Evolutionary conservation across 768 basidiomycete genomes (phyloP), one percentile per base, ranked within the genome.

Genomic region (Paxillus rubicundulus): DNA sequence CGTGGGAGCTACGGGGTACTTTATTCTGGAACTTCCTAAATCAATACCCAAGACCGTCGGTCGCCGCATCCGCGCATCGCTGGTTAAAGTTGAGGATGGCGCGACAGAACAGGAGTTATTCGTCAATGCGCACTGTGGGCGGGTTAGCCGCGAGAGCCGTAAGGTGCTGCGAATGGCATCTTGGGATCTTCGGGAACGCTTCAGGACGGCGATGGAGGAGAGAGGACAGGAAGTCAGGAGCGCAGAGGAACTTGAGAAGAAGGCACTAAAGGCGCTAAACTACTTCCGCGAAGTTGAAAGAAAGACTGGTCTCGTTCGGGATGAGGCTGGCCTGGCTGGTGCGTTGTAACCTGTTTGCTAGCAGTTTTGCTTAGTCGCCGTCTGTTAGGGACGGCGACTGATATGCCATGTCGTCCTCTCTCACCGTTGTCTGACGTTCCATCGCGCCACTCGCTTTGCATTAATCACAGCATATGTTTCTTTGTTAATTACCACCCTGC

Each of bases 21-120:
- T 97, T 55, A 76, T 98, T 49, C 72, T 89, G 60, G 93, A 97
- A 62, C 80, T 99, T 18, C 97, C 97, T 0, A 80, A 73, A 62
- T 84, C 93, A 4, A 86, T 99, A 59, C 96, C 97, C 39, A 81
- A 82, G 53, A 96, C 91, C 12, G 81, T 98, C 52, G 97, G 97
- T 9, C 79, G 92, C 50, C 82, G 92, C 48, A 83, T 98, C 51
- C 81, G 80, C 55, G 75, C 82, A 3, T 79, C 84, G 3, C 78
- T 97, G 8, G 62, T 78, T 14, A 73, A 69, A 30, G 58, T 66
- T n/a, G 74, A 75, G 40, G 77, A 76, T 28, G 74, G 68, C 20
- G 71, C 75, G 17, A 78, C 79, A 20, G 70, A 74, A 32, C 79
- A 82, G 43, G 76, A 82, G 47, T 68, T 75, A 28, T 93, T 86